phyloP scores from a whole-genome alignment of 2,329 filamentous ascomycete genomes.

The Claviceps paspali region DNA sequence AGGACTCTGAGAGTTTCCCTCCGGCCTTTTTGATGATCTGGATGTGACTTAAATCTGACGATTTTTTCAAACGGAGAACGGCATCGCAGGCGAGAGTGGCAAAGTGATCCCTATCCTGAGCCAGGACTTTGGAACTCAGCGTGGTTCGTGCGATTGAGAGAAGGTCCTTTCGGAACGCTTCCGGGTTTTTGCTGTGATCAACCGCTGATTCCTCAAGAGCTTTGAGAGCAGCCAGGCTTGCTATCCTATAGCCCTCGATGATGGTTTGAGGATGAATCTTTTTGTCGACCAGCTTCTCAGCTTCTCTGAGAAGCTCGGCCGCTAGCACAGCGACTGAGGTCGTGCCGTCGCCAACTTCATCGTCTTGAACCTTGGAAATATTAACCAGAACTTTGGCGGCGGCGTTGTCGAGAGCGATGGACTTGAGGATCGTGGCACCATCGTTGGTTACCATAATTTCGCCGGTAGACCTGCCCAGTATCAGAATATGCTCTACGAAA shows the following conservation, averaged over 20 bases:
- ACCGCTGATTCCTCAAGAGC: slow-evolving; percentile 75
- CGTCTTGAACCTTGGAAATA: slow-evolving; percentile 98
- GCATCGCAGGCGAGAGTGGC: slow-evolving; percentile 80
- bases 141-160: slow-evolving; percentile 86
- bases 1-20: slow-evolving; percentile 93
- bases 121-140: slow-evolving; percentile 89
- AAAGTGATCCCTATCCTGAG: slow-evolving; percentile 88
- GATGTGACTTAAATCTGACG: slow-evolving; percentile 89
- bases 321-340: slow-evolving; percentile 95
- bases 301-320: slow-evolving; percentile 87
- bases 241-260: slow-evolving; percentile 98
- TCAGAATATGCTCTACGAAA: slow-evolving; percentile 4
- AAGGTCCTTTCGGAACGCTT: slow-evolving; percentile 79
- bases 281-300: slow-evolving; percentile 91
- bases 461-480: slow-evolving; percentile 58
- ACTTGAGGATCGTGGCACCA: slow-evolving; percentile 94
- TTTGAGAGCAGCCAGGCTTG: slow-evolving; percentile 71
- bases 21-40: slow-evolving; percentile 99
- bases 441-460: slow-evolving; percentile 99
- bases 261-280: slow-evolving; percentile 99
- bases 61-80: slow-evolving; percentile 75
- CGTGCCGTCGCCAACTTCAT: slow-evolving; percentile 95
- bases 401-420: slow-evolving; percentile 95
- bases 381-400: slow-evolving; percentile 97
- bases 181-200: slow-evolving; percentile 72